These are phyloP conservation scores for Sextonia rubra DNA, from an alignment of 164 flowering plant genomes.

Conservation along the genomic window DNA sequence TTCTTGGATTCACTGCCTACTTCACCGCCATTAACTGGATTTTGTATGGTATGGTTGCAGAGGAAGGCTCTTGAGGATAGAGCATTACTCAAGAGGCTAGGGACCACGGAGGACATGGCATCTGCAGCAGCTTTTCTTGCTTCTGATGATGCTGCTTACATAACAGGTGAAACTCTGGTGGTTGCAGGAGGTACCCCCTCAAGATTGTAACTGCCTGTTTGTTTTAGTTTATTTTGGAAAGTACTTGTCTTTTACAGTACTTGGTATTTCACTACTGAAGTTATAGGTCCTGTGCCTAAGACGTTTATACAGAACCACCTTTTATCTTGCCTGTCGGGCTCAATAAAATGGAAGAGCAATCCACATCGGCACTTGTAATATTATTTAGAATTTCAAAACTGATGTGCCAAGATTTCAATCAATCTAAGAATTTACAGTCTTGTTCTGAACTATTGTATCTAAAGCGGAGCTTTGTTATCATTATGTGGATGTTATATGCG, in stretches of 20 bases:
- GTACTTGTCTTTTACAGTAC: too few species aligned
- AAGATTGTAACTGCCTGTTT: constrained; percentile 43
- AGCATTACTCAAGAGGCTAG: constrained; percentile 65
- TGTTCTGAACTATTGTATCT: too few species aligned
- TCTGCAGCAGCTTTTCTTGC: constrained; percentile 87
- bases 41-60: constrained; percentile 28
- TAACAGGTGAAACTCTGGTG: constrained; percentile 86
- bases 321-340: too few species aligned
- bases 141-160: constrained; percentile 91
- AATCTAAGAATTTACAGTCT: too few species aligned
- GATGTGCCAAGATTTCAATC: too few species aligned
- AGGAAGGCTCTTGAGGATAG: constrained; percentile 40
- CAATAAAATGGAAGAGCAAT: too few species aligned
- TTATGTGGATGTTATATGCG: too few species aligned
- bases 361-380: too few species aligned
- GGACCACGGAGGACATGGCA: constrained; percentile 93
- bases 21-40: neutral
- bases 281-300: neutral
- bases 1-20: too few species aligned
- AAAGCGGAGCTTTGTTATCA: too few species aligned
- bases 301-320: too few species aligned
- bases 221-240: neutral
- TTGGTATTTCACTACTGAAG: neutral
- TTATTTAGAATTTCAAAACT: too few species aligned
- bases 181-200: constrained; percentile 89